Percentiles rank a stretch among this genome's conserved stretches.
These are phyloP conservation scores for Fusarium coffeatum DNA, from an alignment of 2,329 filamentous ascomycete genomes.

Conservation along the genomic window DNA sequence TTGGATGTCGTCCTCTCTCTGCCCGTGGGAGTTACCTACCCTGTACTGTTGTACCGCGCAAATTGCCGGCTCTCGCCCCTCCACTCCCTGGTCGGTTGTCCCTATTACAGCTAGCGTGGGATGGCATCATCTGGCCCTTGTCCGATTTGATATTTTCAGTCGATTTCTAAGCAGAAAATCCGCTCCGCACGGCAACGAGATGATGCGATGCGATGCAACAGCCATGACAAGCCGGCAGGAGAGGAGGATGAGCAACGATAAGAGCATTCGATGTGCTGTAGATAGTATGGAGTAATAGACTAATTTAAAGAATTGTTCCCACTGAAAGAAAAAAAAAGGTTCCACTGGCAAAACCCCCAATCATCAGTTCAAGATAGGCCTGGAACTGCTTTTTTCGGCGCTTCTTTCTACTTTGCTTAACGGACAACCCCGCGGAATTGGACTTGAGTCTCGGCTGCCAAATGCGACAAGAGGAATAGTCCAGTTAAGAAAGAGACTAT, in stretches of 20 bases:
- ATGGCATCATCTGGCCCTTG: constrained; percentile 43
- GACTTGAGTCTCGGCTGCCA: constrained; percentile 25
- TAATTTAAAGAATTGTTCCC: constrained; percentile 4
- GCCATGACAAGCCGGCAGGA: constrained; percentile 21
- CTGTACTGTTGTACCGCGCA: not conserved
- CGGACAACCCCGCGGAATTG: constrained; percentile 24
- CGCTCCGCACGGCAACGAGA: constrained; percentile 17
- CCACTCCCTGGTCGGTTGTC: not conserved
- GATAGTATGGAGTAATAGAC: not conserved
- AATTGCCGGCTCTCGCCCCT: constrained; percentile 8
- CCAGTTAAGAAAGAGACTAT: not conserved
- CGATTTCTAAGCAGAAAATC: constrained; percentile 47
- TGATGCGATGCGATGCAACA: constrained; percentile 1
- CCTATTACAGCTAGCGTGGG: constrained; percentile 38
- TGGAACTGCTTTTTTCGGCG: constrained; percentile 14
- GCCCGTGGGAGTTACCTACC: not conserved
- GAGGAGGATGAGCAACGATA: not conserved
- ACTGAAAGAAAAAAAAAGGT: constrained; percentile 2
- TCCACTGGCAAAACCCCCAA: constrained; percentile 22
- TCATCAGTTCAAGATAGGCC: not conserved
- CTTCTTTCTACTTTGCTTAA: constrained; percentile 24
- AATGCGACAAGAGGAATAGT: not conserved
- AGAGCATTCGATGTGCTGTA: not conserved
- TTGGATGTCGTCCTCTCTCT: not conserved
- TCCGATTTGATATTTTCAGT: constrained; percentile 34